Conservation (phyloP, 495 filamentous ascomycete species). For the Penicillium tannophilum region DNA sequence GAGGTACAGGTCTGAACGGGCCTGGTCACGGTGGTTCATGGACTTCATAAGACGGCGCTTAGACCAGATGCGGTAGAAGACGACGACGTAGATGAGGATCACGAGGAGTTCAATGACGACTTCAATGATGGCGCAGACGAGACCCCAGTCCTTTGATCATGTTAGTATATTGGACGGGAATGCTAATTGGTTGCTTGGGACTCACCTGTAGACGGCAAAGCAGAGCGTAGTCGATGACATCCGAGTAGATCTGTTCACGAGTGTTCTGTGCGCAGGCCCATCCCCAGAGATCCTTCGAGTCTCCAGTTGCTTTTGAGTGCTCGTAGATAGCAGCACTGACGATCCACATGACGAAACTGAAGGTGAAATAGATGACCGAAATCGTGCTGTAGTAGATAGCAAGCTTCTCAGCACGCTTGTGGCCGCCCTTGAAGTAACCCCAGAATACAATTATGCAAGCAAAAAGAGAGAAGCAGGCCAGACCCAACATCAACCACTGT, state of each 20-base stretch:
- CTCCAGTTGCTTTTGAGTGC: constrained; percentile 66
- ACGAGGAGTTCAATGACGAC: constrained; percentile 89
- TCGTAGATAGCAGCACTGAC: constrained; percentile 84
- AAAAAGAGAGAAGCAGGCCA: constrained; percentile 76
- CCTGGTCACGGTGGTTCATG: constrained; percentile 93
- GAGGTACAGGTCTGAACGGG: constrained; percentile 91
- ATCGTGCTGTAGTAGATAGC: constrained; percentile 93
- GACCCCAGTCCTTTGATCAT: constrained; percentile 75
- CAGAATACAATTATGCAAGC: constrained; percentile 81
- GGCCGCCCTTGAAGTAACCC: constrained; percentile 86
- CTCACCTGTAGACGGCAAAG: constrained; percentile 91
- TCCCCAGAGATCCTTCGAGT: constrained; percentile 90
- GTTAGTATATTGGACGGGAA: not conserved
- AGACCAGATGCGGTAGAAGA: constrained; percentile 95
- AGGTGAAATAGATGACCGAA: constrained; percentile 88
- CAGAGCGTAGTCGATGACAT: constrained; percentile 85
- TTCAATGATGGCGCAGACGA: constrained; percentile 97
- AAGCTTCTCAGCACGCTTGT: constrained; percentile 85
- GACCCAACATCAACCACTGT: constrained; percentile 76
- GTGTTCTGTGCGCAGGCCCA: constrained; percentile 93
- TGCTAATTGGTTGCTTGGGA: not conserved
- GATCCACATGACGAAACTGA: constrained; percentile 92
- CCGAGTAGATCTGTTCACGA: constrained; percentile 68
- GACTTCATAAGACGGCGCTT: constrained; percentile 93
- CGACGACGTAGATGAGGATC: constrained; percentile 87